phyloP scores from a whole-genome alignment of 192 early-diverging fungal species.

The Umbelopsis sp. region DNA sequence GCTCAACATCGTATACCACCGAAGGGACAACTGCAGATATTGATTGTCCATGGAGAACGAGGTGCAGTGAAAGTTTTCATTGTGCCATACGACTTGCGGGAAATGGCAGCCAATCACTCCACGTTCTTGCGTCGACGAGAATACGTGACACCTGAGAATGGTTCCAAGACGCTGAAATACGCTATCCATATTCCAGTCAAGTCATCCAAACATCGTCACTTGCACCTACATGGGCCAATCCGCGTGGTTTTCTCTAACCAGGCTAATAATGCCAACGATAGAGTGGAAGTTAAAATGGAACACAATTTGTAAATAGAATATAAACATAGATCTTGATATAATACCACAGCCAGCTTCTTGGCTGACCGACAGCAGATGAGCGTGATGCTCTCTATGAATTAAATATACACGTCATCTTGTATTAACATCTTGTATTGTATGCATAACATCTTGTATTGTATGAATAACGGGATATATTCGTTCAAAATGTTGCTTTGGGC shows the following conservation, averaged over 20 bases:
- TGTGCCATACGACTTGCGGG: slow-evolving; percentile 8
- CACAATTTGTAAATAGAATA: slow-evolving; percentile 9
- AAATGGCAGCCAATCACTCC: slow-evolving; percentile 2
- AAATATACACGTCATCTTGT: too few species aligned
- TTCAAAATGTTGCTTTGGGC: too few species aligned
- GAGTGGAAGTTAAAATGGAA: slow-evolving; percentile 14
- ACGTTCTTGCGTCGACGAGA: slow-evolving; percentile 1
- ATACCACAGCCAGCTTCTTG: too few species aligned
- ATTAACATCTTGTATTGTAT: too few species aligned
- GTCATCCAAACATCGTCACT: slow-evolving; percentile 3
- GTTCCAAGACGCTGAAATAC: slow-evolving; percentile 1
- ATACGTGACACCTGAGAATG: background rate
- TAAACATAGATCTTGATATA: too few species aligned
- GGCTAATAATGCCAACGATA: background rate
- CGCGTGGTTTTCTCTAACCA: background rate
- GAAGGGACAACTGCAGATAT: background rate
- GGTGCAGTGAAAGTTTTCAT: slow-evolving; percentile 3
- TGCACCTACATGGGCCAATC: background rate
- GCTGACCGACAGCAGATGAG: too few species aligned
- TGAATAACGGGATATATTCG: too few species aligned
- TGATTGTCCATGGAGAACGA: slow-evolving; percentile 9
- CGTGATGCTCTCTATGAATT: too few species aligned
- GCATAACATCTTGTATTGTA: too few species aligned
- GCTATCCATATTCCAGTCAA: slow-evolving; percentile 15
- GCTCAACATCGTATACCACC: slow-evolving; percentile 16